A percentile compares a stretch with the other conserved stretches of the same genome.
phyloP scores from a whole-genome alignment of 2,329 filamentous ascomycete genomes.

The Epichloe elymi region DNA sequence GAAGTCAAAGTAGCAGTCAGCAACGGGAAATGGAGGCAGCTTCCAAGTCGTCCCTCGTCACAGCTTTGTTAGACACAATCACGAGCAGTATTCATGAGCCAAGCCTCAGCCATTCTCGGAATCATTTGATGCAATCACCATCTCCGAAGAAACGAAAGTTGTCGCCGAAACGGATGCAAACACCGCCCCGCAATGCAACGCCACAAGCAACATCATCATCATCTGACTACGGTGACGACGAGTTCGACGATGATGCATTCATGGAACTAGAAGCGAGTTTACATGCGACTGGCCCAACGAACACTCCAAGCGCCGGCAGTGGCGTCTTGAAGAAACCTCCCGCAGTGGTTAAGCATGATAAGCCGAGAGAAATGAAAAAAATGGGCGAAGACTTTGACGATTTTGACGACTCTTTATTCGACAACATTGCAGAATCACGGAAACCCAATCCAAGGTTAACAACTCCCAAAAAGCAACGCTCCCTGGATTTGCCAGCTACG shows the following conservation, averaged over 20 bases:
- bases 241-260: conserved; percentile 47
- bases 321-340: conserved; percentile 10
- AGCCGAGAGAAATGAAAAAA: background rate
- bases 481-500: background rate
- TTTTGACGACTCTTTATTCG: conserved; percentile 47
- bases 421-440: conserved; percentile 22
- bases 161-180: conserved; percentile 10
- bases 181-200: conserved; percentile 10
- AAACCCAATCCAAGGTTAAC: conserved; percentile 1
- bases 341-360: background rate
- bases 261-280: conserved; percentile 38
- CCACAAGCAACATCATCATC: conserved; percentile 13
- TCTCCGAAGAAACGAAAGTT: conserved; percentile 28
- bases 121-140: conserved; percentile 25
- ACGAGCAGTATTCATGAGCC: conserved; percentile 36
- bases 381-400: conserved; percentile 48
- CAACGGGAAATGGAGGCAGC: conserved; percentile 31
- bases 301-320: conserved; percentile 16
- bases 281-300: conserved; percentile 9
- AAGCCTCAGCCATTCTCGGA: conserved; percentile 19
- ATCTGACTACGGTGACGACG: conserved; percentile 41
- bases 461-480: conserved; percentile 5
- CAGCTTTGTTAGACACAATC: conserved; percentile 54
- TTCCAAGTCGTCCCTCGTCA: conserved; percentile 45
- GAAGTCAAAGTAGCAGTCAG: conserved; percentile 19